phyloP scores from a whole-genome alignment of 768 basidiomycete species.

The Pholiota molesta region DNA sequence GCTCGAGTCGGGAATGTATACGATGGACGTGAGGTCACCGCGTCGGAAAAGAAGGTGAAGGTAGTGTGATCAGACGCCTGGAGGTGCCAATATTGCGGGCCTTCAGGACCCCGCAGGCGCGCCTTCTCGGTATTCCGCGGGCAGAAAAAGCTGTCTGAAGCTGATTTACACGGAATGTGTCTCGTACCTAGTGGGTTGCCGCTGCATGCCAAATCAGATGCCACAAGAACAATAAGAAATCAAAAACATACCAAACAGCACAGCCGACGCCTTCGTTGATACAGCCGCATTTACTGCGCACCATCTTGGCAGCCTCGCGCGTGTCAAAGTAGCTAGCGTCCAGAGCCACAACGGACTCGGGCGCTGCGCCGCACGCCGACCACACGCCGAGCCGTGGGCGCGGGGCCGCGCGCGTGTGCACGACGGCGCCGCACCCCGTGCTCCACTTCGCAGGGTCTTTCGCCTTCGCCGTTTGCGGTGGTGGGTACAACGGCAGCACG shows the following conservation, averaged over 20 bases:
- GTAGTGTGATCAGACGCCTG: conserved; percentile 24
- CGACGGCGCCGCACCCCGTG: conserved; percentile 63
- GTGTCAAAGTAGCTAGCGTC: conserved; percentile 63
- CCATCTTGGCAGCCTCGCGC: conserved; percentile 47
- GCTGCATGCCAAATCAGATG: conserved; percentile 30
- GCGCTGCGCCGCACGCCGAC: conserved; percentile 57
- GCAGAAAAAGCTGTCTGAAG: conserved; percentile 46
- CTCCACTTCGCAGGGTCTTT: conserved; percentile 21
- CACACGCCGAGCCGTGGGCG: conserved; percentile 56
- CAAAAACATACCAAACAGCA: conserved; percentile 31
- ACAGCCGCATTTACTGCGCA: conserved; percentile 65
- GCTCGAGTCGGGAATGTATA: conserved; percentile 31
- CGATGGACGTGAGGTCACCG: conserved; percentile 41
- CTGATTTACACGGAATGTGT: conserved; percentile 61
- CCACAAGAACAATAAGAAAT: not conserved
- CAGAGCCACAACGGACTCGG: conserved; percentile 57
- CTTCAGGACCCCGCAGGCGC: conserved; percentile 37
- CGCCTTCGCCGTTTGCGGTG: conserved; percentile 19
- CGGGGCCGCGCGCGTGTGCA: conserved; percentile 59
- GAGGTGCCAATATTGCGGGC: conserved; percentile 44
- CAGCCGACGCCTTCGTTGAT: conserved; percentile 71
- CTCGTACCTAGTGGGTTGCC: conserved; percentile 69
- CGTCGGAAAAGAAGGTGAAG: conserved; percentile 52
- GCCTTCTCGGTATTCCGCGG: conserved; percentile 21
- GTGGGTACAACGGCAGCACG: conserved; percentile 39